Conservation (phyloP, 2,329 filamentous ascomycete species). For the Nemania sp. region DNA sequence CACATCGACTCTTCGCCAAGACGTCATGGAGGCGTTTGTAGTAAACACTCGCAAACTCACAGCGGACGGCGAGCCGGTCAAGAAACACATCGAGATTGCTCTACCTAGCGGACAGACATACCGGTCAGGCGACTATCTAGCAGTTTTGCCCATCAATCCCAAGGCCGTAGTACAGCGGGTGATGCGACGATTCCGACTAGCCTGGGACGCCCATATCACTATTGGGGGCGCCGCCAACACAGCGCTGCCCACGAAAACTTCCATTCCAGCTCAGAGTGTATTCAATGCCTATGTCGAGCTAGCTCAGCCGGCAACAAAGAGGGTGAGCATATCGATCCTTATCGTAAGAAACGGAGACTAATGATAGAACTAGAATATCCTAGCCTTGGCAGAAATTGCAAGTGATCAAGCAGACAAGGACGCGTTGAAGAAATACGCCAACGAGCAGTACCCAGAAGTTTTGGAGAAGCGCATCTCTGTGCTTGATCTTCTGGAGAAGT, state of each 20-base stretch:
- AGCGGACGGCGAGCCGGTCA: constrained; percentile 53
- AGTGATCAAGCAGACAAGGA: constrained; percentile 34
- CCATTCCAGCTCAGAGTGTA: constrained; percentile 64
- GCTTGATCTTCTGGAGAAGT: constrained; percentile 70
- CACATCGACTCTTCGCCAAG: constrained; percentile 62
- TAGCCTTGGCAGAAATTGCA: constrained; percentile 37
- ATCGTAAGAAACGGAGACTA: constrained; percentile 2
- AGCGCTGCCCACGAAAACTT: constrained; percentile 56
- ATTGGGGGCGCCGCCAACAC: constrained; percentile 58
- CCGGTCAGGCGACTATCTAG: constrained; percentile 75
- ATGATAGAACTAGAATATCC: constrained; percentile 43
- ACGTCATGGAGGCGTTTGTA: constrained; percentile 65
- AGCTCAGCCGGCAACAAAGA: constrained; percentile 70
- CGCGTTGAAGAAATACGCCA: constrained; percentile 52
- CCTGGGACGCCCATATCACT: constrained; percentile 69
- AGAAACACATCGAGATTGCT: constrained; percentile 68
- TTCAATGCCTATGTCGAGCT: constrained; percentile 74
- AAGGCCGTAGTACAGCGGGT: constrained; percentile 63
- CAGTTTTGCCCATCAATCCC: constrained; percentile 72
- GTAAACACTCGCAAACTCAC: constrained; percentile 56
- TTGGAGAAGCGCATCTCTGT: constrained; percentile 63
- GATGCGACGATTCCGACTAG: constrained; percentile 66
- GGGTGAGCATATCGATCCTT: constrained; percentile 45
- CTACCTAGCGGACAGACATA: constrained; percentile 69
- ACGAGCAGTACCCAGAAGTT: constrained; percentile 51